Base-by-base conservation (phyloP, 225 moss, liverwort and hornwort genomes). In the Bryum argenteum region DNA sequence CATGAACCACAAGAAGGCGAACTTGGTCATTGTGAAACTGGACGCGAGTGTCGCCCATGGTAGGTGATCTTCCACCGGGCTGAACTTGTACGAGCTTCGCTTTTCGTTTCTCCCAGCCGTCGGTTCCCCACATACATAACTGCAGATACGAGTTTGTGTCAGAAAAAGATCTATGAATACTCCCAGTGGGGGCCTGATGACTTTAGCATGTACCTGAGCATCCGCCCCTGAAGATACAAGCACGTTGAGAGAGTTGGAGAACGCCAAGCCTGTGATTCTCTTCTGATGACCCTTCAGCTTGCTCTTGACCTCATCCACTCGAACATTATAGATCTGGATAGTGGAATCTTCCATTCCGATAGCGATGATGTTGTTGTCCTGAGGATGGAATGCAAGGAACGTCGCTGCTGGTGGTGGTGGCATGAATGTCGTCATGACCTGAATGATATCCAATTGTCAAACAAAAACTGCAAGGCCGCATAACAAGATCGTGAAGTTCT, bases 381-480 rank as follows among this genome's bases (percentile, higher is more conserved):
- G 91, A 9, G 96, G 96, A 83, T 93, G 93, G 66, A 96, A 96
- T 9, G 96, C 96, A 70, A 96, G 81, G 68, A 93, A 96, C 2
- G 93, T 96, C 50, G 93, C 96, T 42, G 97, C 97, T 37, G 97
- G 97, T 44, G 97, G 97, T 18, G 97, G 97, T 41, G 97, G 97
- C 97, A 97, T 97, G 65, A 97, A 97, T 3, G 97, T 97, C 2
- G 97, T 97, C 97, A 97, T 97, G 47, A 97, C 97, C 97, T 97
- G 86, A 33, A 43, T 40, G 12, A 66, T 44, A 10, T 63, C 58
- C 59, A 40, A 62, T 38, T 16, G 71, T 75, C 66, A 75, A 75
- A 63, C 10, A 21, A 1, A 19, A 14, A 66, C 9, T 55, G 14
- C 38, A 10, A 38, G 18, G 9, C 22, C 17, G 54, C 42, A 15